Base-by-base conservation (phyloP, 352 stramenopile genomes). In the Globisporangium carolinianum region DNA sequence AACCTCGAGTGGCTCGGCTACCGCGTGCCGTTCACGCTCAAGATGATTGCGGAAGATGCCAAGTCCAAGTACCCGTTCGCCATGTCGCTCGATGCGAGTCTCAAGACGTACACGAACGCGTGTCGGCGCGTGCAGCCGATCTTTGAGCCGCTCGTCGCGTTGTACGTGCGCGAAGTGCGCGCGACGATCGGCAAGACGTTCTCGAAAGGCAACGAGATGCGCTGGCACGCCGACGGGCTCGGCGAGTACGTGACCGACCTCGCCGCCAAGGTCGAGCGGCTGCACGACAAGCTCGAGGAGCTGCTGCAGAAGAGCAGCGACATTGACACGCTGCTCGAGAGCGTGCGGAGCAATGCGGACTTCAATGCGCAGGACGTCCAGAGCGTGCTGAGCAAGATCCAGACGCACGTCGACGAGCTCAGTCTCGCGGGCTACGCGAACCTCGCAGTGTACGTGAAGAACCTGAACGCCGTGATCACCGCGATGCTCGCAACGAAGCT, bases 1-100 rank as follows among this genome's bases (percentile, higher is more conserved):
- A 98, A 99, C 68, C 72, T 99, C 38, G 95, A 98, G 62, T 99
- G 96, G 96, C 70, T 99, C 11, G 96, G 96, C 15, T 99, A 98
- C 61, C 84, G 86, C 18, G 96, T 99, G 41, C 97, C 97, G 17
- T 96, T 97, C 55, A 99, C 94, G 10, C 63, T 95, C 51, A 92
- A 97, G 56, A 91, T 97, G 69, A 97, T 98, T 49, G 88, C 96
- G 2, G 95, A 98, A 71, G 97, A 99, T 75, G 95, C 97, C 12
- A 96, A 98, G 65, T 82, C 88, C 8, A 97, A 97, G 57, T 99
- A 99, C 69, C 94, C 96, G 17, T 97, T 94, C 69, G 97, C 97
- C 18, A 98, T 98, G 79, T 97, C 95, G 38, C 73, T 99, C 41
- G 97, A 98, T 39, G 96, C 93, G 3, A 98, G 97, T 41, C 75